Conservation (phyloP, 1,284 basidiomycete species). For the Porogramme epimiltina region DNA sequence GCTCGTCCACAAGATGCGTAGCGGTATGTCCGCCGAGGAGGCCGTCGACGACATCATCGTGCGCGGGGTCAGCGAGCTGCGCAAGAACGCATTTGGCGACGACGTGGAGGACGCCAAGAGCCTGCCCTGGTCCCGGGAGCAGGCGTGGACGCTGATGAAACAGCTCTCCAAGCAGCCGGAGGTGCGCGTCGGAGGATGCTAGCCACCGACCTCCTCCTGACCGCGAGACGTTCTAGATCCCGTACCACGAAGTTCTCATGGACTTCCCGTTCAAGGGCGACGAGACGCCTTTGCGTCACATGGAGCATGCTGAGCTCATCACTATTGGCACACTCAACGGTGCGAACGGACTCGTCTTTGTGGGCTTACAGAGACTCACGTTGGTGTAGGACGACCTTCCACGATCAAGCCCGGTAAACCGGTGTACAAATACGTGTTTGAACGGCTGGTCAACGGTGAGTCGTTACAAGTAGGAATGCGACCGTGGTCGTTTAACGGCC, state of each 20-base stretch:
- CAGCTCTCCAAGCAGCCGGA: slow-evolving; percentile 72
- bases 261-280: slow-evolving; percentile 93
- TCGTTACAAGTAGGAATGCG: neutral
- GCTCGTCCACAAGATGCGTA: slow-evolving; percentile 85
- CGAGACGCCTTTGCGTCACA: slow-evolving; percentile 76
- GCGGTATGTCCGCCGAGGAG: slow-evolving; percentile 72
- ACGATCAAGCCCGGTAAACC: slow-evolving; percentile 89
- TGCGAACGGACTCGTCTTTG: slow-evolving; percentile 28
- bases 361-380: neutral
- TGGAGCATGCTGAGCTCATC: slow-evolving; percentile 93
- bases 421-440: slow-evolving; percentile 85
- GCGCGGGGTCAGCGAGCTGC: slow-evolving; percentile 79
- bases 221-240: slow-evolving; percentile 46
- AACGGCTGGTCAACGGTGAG: slow-evolving; percentile 75
- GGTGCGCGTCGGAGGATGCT: slow-evolving; percentile 46
- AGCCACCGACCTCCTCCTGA: neutral
- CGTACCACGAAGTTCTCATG: slow-evolving; percentile 83
- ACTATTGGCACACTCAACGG: slow-evolving; percentile 79
- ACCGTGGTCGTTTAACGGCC: neutral
- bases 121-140: slow-evolving; percentile 83
- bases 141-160: slow-evolving; percentile 87
- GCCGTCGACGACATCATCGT: slow-evolving; percentile 89
- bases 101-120: slow-evolving; percentile 85
- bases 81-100: slow-evolving; percentile 93
- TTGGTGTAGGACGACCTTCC: slow-evolving; percentile 74